Base-by-base conservation (phyloP, 2,329 filamentous ascomycete species). In the Tolypocladium endophyticum region DNA sequence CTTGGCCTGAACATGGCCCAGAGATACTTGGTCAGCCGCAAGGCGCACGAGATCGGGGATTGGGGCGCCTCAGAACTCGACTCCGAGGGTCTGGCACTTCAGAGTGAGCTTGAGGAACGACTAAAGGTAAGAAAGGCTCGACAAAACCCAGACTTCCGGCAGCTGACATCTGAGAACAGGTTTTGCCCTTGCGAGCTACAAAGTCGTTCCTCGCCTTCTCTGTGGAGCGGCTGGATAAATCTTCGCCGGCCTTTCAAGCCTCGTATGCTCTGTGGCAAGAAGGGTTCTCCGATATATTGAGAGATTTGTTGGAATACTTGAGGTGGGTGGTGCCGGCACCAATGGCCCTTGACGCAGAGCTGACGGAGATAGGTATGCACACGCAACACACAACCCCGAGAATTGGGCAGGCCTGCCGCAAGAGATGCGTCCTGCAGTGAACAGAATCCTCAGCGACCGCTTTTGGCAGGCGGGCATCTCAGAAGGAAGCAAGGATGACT, bases 381-480 rank as follows among this genome's bases (percentile, higher is more conserved):
- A 97, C 74, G 90, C 91, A 1, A 92, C 95, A 63, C 92, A 96
- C 70, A 92, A 96, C 67, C 84, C 90, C 1, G 79, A 83, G 25
- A 95, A 92, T 69, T 99, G 94, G 93, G 79, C 81, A 12, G 83
- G 87, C 38, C 76, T 96, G 20, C 87, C 92, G 1, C 72, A 78
- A 14, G 90, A 95, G 50, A 87, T 95, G 79, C 87, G 87, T 61
- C 77, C 81, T 6, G 85, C 96, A 58, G 89, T 97, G 45, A 83
- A 86, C 52, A 84, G 90, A 28, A 91, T 97, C 25, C 77, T 99
- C 28, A 96, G 92, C 18, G 94, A 99, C 73, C 84, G 94, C 30
- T 99, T 99, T 72, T 99, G 94, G 94, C 94, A 99, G 77, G 91
- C 92, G 8, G 94, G 94, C 12, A 99, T 99, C 57, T 97, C 94